Conservation (phyloP, 768 basidiomycete species). For the Sutorius australiensis region DNA sequence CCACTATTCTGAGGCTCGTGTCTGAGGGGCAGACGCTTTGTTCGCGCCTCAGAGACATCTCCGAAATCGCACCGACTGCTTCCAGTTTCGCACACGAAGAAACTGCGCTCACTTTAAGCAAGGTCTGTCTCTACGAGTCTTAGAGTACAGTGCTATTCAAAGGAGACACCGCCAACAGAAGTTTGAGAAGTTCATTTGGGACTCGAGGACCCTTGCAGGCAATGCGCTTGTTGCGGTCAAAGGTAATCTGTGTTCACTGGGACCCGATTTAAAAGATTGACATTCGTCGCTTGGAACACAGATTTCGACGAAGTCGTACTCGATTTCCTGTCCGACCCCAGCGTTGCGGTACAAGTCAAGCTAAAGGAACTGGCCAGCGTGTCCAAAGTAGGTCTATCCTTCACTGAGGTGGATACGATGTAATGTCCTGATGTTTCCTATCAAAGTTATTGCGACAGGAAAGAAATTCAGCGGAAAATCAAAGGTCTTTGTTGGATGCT, state of each 20-base stretch:
- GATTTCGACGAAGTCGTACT: slow-evolving; percentile 22
- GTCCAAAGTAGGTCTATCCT: slow-evolving; percentile 4
- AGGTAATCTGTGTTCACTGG: background rate
- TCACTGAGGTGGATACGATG: background rate
- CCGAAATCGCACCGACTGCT: slow-evolving; percentile 2
- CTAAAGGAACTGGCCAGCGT: slow-evolving; percentile 13
- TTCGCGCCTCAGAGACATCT: slow-evolving; percentile 12
- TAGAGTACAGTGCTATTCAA: background rate
- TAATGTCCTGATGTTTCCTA: background rate
- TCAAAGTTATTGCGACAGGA: slow-evolving; percentile 14
- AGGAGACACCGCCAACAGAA: background rate
- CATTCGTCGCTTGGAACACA: background rate
- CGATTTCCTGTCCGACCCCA: slow-evolving; percentile 13
- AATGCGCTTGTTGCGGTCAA: slow-evolving; percentile 14
- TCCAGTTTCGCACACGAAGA: slow-evolving; percentile 10
- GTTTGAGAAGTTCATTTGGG: slow-evolving; percentile 16
- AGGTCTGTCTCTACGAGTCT: slow-evolving; percentile 1
- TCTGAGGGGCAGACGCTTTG: slow-evolving; percentile 12
- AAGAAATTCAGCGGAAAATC: background rate
- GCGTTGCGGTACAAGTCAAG: slow-evolving; percentile 6
- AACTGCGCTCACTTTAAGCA: slow-evolving; percentile 3
- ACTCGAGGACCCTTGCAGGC: slow-evolving; percentile 14
- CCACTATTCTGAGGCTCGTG: slow-evolving; percentile 8
- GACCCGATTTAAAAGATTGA: background rate
- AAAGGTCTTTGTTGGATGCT: slow-evolving; percentile 10